Conservation (phyloP, 1,284 basidiomycete species). For the Tausonia pullulans region DNA sequence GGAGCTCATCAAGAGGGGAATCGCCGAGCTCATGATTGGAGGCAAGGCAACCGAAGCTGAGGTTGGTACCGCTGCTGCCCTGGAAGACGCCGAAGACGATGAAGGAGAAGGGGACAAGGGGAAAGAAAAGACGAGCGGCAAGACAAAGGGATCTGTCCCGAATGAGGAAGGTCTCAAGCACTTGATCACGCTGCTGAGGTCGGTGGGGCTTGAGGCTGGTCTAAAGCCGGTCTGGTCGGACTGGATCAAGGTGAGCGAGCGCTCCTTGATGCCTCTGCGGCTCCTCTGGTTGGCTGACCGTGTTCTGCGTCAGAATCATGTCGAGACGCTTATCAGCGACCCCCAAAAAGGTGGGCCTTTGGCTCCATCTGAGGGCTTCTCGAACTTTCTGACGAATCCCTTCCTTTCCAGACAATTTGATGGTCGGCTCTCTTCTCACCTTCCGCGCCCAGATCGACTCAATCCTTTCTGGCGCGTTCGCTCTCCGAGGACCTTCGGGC, state of each 20-base stretch:
- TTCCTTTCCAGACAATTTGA: constrained; percentile 5
- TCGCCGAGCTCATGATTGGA: constrained; percentile 1
- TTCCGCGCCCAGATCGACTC: background rate
- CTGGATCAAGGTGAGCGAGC: constrained; percentile 1
- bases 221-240: background rate
- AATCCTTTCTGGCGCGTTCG: constrained; percentile 3
- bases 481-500: background rate
- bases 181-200: background rate
- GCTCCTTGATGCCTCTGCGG: no score
- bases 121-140: background rate
- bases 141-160: background rate
- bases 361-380: no score
- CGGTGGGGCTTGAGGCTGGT: background rate
- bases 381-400: background rate
- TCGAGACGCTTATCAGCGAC: constrained; percentile 8
- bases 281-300: no score
- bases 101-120: background rate
- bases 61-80: no score
- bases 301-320: background rate
- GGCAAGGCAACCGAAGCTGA: background rate
- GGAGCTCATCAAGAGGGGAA: background rate
- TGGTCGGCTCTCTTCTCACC: constrained; percentile 8
- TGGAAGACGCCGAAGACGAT: background rate
- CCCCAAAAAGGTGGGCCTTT: background rate
- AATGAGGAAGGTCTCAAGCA: background rate